phyloP scores from a whole-genome alignment of 768 basidiomycete species.

The Mycena haematopus region DNA sequence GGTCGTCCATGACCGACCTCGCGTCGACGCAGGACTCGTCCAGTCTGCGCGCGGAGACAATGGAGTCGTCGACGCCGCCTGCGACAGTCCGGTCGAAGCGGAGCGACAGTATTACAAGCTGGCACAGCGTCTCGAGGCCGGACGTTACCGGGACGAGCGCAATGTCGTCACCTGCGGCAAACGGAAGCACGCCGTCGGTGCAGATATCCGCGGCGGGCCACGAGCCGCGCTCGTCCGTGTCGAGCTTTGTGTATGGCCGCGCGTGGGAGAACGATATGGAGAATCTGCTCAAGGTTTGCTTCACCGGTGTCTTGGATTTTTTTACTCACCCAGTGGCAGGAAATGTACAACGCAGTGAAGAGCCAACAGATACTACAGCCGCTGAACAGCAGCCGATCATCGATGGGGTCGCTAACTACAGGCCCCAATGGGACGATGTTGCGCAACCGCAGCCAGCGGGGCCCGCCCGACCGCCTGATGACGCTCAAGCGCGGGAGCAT shows the following conservation, averaged over 20 bases:
- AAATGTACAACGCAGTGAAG: slow-evolving; percentile 94
- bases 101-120: slow-evolving; percentile 85
- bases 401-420: slow-evolving; percentile 65
- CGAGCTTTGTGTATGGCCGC: slow-evolving; percentile 58
- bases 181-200: slow-evolving; percentile 71
- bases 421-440: slow-evolving; percentile 49
- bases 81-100: slow-evolving; percentile 60
- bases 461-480: slow-evolving; percentile 71
- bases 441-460: slow-evolving; percentile 77
- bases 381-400: slow-evolving; percentile 57
- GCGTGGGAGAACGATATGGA: slow-evolving; percentile 91
- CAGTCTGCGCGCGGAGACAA: slow-evolving; percentile 64
- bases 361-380: slow-evolving; percentile 91
- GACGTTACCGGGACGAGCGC: slow-evolving; percentile 35
- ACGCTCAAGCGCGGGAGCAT: slow-evolving; percentile 92
- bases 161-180: slow-evolving; percentile 44
- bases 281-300: slow-evolving; percentile 74
- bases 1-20: slow-evolving; percentile 65
- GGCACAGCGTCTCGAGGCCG: slow-evolving; percentile 72
- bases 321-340: slow-evolving; percentile 51
- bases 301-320: neutral
- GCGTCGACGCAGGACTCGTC: slow-evolving; percentile 63
- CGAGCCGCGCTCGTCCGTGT: slow-evolving; percentile 37
- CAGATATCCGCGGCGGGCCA: slow-evolving; percentile 54
- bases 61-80: slow-evolving; percentile 33